These are phyloP conservation scores for Cucumis hystrix DNA, from an alignment of 306 rosid species.

Conservation along the genomic window DNA sequence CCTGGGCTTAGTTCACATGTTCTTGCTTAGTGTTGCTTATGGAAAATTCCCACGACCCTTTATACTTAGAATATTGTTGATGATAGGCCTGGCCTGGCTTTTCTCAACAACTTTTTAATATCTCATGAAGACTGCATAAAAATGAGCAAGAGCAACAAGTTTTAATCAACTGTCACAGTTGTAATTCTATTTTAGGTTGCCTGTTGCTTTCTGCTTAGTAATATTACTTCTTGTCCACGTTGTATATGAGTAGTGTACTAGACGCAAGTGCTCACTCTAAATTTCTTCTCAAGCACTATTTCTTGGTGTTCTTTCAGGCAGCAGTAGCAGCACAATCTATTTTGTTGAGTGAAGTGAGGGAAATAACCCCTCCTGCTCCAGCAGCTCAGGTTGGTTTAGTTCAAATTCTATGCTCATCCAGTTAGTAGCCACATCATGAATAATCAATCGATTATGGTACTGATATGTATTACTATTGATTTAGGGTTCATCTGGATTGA, in stretches of 20 bases:
- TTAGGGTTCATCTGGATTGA: neutral
- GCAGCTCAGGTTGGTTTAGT: constrained; percentile 39
- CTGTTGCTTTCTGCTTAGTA: neutral
- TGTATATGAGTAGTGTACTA: neutral
- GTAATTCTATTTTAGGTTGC: neutral
- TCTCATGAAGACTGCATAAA: neutral
- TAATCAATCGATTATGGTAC: neutral
- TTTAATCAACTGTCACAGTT: neutral
- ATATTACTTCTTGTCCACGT: neutral
- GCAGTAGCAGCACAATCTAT: constrained; percentile 53
- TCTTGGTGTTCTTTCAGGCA: constrained; percentile 43
- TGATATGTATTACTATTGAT: neutral
- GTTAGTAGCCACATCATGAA: neutral
- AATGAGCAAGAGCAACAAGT: neutral
- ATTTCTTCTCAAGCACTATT: constrained; percentile 3
- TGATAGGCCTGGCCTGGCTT: neutral
- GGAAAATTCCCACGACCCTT: neutral
- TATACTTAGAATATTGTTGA: neutral
- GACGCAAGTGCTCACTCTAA: neutral
- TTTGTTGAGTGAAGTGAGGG: constrained; percentile 49
- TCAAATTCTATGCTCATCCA: neutral
- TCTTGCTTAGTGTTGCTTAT: neutral
- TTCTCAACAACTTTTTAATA: neutral
- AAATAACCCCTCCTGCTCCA: constrained; percentile 36
- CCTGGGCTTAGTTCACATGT: no score